Percentiles rank a stretch among this genome's conserved stretches.
Evolutionary conservation across 1,139 yeast genomes (phyloP).

Genomic region (Saccharomyces hybrid): DNA sequence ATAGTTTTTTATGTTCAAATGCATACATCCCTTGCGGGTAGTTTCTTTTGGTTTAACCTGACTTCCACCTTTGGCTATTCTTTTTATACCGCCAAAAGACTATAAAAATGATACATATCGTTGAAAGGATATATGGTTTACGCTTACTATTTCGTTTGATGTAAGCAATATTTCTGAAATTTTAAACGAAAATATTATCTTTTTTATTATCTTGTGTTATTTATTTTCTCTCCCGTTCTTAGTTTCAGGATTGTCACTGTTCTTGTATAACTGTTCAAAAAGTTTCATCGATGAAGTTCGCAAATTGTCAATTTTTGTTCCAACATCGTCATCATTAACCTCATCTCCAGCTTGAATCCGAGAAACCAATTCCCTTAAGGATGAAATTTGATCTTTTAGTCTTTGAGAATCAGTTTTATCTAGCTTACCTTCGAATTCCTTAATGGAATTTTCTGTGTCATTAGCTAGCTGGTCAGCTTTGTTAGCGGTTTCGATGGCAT

Average conservation of each 20-base stretch:
- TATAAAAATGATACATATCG: not conserved
- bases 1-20: not conserved
- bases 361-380: constrained; percentile 83
- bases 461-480: constrained; percentile 94
- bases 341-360: constrained; percentile 88
- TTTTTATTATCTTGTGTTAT: not conserved
- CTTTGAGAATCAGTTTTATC: constrained; percentile 71
- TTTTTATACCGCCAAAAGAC: not conserved
- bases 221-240: not conserved
- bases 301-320: constrained; percentile 44
- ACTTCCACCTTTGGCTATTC: not conserved
- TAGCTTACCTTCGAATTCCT: constrained; percentile 89
- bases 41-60: not conserved
- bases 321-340: constrained; percentile 75
- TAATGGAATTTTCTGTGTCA: constrained; percentile 91
- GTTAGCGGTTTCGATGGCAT: constrained; percentile 91
- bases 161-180: not conserved
- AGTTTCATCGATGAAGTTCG: constrained; percentile 88
- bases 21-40: not conserved
- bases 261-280: constrained; percentile 94
- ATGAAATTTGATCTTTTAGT: constrained; percentile 67
- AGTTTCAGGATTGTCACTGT: constrained; percentile 28
- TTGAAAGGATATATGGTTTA: not conserved
- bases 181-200: not conserved
- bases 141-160: not conserved